These are phyloP conservation scores for Scedosporium minutisporum DNA, from an alignment of 2,329 filamentous ascomycete species.

Conservation along the genomic window DNA sequence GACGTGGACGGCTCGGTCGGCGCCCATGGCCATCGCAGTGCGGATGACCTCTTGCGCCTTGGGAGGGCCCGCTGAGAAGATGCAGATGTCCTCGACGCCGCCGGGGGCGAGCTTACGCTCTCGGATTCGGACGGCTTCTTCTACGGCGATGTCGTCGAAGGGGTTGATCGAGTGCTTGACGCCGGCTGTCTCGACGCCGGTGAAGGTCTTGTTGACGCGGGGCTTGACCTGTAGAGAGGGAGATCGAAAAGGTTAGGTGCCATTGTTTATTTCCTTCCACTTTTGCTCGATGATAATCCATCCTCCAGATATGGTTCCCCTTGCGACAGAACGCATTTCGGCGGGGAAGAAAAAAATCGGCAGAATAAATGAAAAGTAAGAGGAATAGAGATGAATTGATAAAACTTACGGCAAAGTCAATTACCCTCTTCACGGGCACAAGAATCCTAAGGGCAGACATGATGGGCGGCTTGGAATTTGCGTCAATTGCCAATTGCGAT, in stretches of 20 bases:
- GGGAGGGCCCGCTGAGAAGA: slow-evolving; percentile 76
- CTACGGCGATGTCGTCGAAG: slow-evolving; percentile 95
- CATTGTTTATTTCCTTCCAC: too few species aligned
- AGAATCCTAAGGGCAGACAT: slow-evolving; percentile 65
- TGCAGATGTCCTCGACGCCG: slow-evolving; percentile 84
- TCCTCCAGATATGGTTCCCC: too few species aligned
- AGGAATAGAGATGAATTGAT: not conserved
- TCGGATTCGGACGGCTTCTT: slow-evolving; percentile 90
- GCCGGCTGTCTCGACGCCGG: slow-evolving; percentile 80
- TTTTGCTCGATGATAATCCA: too few species aligned
- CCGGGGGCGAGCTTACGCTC: slow-evolving; percentile 66
- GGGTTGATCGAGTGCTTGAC: slow-evolving; percentile 99
- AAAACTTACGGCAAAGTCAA: slow-evolving; percentile 68
- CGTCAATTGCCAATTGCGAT: not conserved
- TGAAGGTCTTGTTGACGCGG: slow-evolving; percentile 62
- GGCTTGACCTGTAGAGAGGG: slow-evolving; percentile 48
- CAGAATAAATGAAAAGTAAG: not conserved
- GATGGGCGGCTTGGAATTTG: slow-evolving; percentile 14
- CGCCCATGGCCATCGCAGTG: slow-evolving; percentile 98
- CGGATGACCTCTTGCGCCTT: slow-evolving; percentile 85
- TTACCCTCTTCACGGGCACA: slow-evolving; percentile 74
- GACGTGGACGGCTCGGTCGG: slow-evolving; percentile 83
- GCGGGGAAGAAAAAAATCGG: not conserved
- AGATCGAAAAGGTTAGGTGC: not conserved
- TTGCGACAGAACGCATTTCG: not conserved